These are phyloP conservation scores for Macrolepiota dolichaula DNA, from an alignment of 768 basidiomycete genomes.

Conservation along the genomic window DNA sequence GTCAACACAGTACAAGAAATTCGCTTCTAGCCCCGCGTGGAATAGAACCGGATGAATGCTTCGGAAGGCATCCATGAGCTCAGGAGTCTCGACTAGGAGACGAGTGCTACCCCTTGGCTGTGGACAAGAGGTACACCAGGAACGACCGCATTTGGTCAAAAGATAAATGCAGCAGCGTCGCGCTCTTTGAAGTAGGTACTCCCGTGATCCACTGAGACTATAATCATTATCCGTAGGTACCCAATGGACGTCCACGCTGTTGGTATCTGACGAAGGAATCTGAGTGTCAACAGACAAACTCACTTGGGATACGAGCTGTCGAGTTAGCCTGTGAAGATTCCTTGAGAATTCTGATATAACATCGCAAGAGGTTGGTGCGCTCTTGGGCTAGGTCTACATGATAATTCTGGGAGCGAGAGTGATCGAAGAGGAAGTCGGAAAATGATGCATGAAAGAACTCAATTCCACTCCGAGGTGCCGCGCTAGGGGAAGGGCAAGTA, in stretches of 20 bases:
- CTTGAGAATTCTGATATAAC: background rate
- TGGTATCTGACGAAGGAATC: background rate
- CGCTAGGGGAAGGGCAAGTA: background rate
- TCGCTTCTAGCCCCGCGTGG: no score
- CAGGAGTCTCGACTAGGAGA: no score
- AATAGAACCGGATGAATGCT: no score
- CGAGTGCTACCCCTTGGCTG: no score
- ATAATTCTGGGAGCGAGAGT: no score
- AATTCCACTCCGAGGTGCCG: background rate
- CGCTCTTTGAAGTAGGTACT: background rate
- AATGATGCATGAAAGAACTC: no score
- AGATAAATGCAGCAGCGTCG: background rate
- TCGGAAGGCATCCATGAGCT: no score
- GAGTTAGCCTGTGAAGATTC: background rate
- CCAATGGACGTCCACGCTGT: background rate
- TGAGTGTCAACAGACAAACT: background rate
- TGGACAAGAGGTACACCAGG: no score
- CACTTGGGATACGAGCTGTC: background rate
- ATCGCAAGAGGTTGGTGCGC: background rate
- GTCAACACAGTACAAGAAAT: no score
- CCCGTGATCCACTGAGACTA: no score
- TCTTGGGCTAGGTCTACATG: no score
- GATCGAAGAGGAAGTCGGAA: no score
- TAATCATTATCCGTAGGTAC: background rate
- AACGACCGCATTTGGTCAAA: background rate